Evolutionary conservation across 2,329 filamentous ascomycete species (phyloP), one percentile per base, ranked within the genome.

Genomic region (Aspergillus niger): DNA sequence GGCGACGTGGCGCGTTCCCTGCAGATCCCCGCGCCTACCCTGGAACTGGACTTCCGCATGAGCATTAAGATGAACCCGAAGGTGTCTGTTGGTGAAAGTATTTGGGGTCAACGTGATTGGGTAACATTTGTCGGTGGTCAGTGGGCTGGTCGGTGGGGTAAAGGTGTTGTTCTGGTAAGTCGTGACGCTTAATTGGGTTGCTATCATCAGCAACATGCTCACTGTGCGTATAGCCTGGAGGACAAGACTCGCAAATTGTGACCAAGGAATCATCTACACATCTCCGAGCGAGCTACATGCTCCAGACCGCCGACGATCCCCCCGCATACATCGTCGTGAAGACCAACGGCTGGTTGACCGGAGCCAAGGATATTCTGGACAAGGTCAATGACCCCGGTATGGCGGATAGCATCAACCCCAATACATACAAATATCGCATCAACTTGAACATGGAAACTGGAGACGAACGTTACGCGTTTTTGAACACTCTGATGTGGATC

Each of bases 41-140:
- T 83, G 30, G 80, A 82, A 62, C 74, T 83, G 49, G 81, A 83
- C 65, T 83, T 83, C 72, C 80, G 81, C 53, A 82, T 83, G 75
- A 81, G 80, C 66, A 77, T 83, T 57, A 82, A 82, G 65, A 70
- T 83, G 67, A 83, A 83, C 63, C 81, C 81, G 2, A 79, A 79
- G 60, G 79, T 83, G 17, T 70, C 74, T 2, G 76, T 83, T 15
- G 81, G 81, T 3, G 71, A 72, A 20, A 76, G 76, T 38, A 72
- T 82, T 36, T 82, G 79, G 76, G 81, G 81, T n/a, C 75, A 81
- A 57, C 71, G 81, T 43, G 80, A 82, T 62, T 83, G 81, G 81
- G 76, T 83, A 48, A 80, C 78, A 38, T 82, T 81, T 63, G 71
- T 81, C 38, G 80, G 80, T 57, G 81, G 81, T 11, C 78, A 82